Evolutionary conservation across 495 filamentous ascomycete genomes (phyloP).

Genomic region (Amphirosellinia nigrospora): DNA sequence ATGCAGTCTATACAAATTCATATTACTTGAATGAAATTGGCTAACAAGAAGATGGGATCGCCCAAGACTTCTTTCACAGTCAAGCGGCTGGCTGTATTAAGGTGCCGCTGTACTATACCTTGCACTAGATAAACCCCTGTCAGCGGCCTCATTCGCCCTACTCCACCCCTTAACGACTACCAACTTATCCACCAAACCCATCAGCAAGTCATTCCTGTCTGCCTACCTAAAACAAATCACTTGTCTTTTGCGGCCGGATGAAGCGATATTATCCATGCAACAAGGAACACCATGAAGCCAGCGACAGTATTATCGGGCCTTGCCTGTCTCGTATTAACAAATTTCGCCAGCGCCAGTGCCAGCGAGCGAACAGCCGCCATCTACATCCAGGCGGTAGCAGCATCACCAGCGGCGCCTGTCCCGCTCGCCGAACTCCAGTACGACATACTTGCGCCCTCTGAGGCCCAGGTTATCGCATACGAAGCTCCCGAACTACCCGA

Average conservation of each 20-base stretch:
- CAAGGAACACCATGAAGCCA: slow-evolving; percentile 34
- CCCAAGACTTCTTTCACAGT: too few species aligned
- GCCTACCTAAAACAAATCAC: background rate
- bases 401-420: slow-evolving; percentile 36
- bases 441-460: slow-evolving; percentile 39
- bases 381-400: slow-evolving; percentile 52
- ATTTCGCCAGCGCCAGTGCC: slow-evolving; percentile 33
- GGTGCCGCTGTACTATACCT: background rate
- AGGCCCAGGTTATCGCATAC: slow-evolving; percentile 51
- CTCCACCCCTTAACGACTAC: background rate
- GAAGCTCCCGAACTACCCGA: slow-evolving; percentile 53
- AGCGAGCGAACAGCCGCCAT: slow-evolving; percentile 43
- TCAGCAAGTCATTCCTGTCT: background rate
- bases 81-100: too few species aligned
- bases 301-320: slow-evolving; percentile 39
- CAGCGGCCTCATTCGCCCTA: background rate
- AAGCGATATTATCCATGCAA: background rate
- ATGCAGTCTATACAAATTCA: background rate
- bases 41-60: too few species aligned
- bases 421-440: slow-evolving; percentile 57
- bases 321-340: slow-evolving; percentile 38
- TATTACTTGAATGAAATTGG: background rate
- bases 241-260: background rate
- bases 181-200: background rate
- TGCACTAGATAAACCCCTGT: background rate